These are phyloP conservation scores for Sequoiadendron giganteum DNA, from an alignment of 75 land plant genomes.

Conservation along the genomic window DNA sequence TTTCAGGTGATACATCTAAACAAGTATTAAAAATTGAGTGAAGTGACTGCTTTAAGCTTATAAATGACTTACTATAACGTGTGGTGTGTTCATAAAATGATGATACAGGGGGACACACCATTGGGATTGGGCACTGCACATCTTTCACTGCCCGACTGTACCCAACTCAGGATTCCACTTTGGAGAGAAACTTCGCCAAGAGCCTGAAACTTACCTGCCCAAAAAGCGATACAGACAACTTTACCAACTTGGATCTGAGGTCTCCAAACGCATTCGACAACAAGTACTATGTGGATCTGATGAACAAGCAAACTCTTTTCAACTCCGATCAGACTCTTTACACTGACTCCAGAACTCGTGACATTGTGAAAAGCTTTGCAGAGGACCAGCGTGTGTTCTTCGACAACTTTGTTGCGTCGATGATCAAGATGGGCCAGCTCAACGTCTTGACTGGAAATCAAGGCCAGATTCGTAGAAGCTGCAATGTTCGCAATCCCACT, in stretches of 20 bases:
- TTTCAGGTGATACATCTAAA: not conserved
- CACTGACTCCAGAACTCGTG: not conserved
- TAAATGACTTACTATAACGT: not conserved
- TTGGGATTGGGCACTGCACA: constrained; percentile 31
- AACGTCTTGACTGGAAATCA: constrained; percentile 13
- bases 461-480: constrained; percentile 13
- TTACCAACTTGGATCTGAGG: not conserved
- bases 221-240: not conserved
- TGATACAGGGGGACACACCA: constrained; percentile 33
- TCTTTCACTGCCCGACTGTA: constrained; percentile 27
- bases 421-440: constrained; percentile 23
- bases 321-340: not conserved
- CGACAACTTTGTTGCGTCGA: constrained; percentile 7
- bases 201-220: not conserved
- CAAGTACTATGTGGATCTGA: constrained; percentile 1
- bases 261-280: constrained; percentile 9
- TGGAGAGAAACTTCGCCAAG: constrained; percentile 1
- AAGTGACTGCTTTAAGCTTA: not conserved
- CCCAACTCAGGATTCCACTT: constrained; percentile 13
- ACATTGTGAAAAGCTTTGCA: not conserved
- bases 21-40: not conserved
- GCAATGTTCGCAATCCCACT: constrained; percentile 8
- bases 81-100: not conserved
- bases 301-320: not conserved
- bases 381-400: not conserved